A percentile compares a stretch with the other conserved stretches of the same genome.
These are phyloP conservation scores for Podosphaera fusca DNA, from an alignment of 2,329 filamentous ascomycete species.

Conservation along the genomic window DNA sequence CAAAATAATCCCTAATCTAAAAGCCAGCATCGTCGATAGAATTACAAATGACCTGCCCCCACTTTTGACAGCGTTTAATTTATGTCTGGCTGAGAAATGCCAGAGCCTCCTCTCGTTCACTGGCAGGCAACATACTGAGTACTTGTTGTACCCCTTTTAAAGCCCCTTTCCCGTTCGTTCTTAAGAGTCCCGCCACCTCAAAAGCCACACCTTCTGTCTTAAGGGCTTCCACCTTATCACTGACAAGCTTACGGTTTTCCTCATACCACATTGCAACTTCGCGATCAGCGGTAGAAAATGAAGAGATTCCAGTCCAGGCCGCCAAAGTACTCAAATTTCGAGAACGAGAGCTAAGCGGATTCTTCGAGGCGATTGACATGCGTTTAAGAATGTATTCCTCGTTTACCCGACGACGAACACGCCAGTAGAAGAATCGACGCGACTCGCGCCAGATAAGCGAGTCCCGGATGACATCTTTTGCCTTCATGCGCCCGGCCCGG, in stretches of 20 bases:
- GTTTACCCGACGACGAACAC: constrained; percentile 82
- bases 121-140: constrained; percentile 64
- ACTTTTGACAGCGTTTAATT: neutral
- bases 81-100: constrained; percentile 13
- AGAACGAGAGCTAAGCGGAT: constrained; percentile 29
- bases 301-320: constrained; percentile 58
- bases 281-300: constrained; percentile 59
- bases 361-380: constrained; percentile 31
- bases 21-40: too few relatives aligned
- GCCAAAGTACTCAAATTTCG: constrained; percentile 52
- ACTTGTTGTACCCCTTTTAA: constrained; percentile 75
- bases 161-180: constrained; percentile 41
- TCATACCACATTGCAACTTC: constrained; percentile 90
- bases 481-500: constrained; percentile 90
- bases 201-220: constrained; percentile 51
- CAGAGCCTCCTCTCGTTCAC: constrained; percentile 46
- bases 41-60: too few relatives aligned
- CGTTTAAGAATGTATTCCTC: constrained; percentile 94
- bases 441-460: constrained; percentile 69
- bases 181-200: constrained; percentile 45
- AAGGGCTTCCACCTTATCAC: constrained; percentile 63
- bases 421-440: constrained; percentile 99
- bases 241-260: constrained; percentile 65
- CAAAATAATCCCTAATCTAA: too few relatives aligned
- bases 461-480: constrained; percentile 81